A percentile compares a stretch with the other conserved stretches of the same genome.
Evolutionary conservation across 305 asterid species (phyloP).

Genomic region (Ilex paraguariensis): DNA sequence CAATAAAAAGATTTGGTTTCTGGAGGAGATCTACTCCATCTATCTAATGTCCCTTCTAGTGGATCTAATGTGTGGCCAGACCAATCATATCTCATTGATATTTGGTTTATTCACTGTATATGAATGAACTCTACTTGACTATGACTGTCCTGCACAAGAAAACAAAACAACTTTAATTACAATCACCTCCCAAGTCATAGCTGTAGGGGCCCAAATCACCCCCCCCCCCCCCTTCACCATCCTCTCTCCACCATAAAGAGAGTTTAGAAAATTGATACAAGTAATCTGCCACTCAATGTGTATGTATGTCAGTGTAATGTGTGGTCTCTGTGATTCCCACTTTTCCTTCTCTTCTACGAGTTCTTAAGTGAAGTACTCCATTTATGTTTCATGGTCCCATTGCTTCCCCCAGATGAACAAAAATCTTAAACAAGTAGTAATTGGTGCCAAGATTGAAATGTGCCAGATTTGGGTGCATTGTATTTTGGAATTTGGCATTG

Average conservation of each 20-base stretch:
- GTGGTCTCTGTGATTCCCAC: conserved; percentile 27
- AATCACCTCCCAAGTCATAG: conserved; percentile 23
- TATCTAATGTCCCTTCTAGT: not conserved
- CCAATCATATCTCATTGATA: conserved; percentile 19
- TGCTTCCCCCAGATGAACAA: no score
- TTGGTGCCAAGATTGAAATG: no score
- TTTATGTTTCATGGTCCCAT: no score
- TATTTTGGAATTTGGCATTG: no score
- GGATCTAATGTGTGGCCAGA: not conserved
- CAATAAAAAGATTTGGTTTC: no score
- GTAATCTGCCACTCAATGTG: conserved; percentile 12
- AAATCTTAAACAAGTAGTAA: no score
- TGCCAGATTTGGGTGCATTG: no score
- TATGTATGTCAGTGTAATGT: not conserved
- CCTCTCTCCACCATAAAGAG: conserved; percentile 29
- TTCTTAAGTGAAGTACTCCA: no score
- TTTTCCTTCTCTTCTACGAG: conserved; percentile 1
- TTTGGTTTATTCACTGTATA: conserved; percentile 5
- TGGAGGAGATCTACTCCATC: no score
- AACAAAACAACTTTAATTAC: conserved; percentile 30
- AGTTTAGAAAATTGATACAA: conserved; percentile 29
- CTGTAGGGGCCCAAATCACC: conserved; percentile 27
- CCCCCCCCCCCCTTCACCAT: not conserved
- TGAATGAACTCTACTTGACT: conserved; percentile 11
- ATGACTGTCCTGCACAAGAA: conserved; percentile 21